Percentiles rank a stretch among this genome's conserved stretches.
These are phyloP conservation scores for Fusarium citri DNA, from an alignment of 2,329 filamentous ascomycete species.

Conservation along the genomic window DNA sequence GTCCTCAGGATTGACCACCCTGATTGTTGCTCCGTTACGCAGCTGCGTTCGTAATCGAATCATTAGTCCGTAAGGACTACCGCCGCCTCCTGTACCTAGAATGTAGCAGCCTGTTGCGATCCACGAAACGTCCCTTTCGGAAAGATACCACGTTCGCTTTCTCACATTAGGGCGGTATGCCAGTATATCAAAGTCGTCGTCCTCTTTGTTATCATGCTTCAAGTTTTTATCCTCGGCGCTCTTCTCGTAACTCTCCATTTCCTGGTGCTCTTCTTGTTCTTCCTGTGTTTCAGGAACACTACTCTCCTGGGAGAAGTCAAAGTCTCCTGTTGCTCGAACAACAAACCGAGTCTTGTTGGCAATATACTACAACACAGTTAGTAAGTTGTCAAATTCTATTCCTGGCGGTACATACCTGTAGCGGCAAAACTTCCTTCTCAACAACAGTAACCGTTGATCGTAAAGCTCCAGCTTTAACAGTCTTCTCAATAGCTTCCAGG, in stretches of 20 bases:
- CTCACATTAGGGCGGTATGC: constrained; percentile 62
- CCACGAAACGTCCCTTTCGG: constrained; percentile 67
- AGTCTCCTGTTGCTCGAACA: constrained; percentile 69
- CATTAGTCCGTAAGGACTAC: constrained; percentile 64
- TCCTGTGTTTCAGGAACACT: neutral
- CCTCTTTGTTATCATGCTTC: constrained; percentile 1
- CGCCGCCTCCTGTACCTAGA: constrained; percentile 70
- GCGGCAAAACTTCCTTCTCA: constrained; percentile 65
- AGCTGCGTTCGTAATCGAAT: constrained; percentile 64
- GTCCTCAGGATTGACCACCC: constrained; percentile 63
- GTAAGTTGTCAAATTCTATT: neutral
- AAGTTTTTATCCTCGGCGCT: neutral
- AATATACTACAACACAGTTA: constrained; percentile 55
- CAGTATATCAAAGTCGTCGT: constrained; percentile 50
- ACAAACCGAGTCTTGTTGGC: constrained; percentile 67
- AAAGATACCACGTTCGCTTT: constrained; percentile 67
- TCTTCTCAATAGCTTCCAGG: constrained; percentile 57
- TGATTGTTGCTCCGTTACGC: constrained; percentile 61
- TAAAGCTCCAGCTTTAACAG: constrained; percentile 59
- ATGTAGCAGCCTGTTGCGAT: constrained; percentile 70
- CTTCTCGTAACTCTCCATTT: constrained; percentile 42
- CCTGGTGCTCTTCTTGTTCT: constrained; percentile 11
- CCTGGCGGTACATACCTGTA: constrained; percentile 55
- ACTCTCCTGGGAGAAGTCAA: constrained; percentile 55
- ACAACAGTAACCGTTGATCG: constrained; percentile 59